A percentile compares a stretch with the other conserved stretches of the same genome.
Evolutionary conservation across 192 early-diverging fungal genomes (phyloP).

Genomic region (Anaeromyces robustus): DNA sequence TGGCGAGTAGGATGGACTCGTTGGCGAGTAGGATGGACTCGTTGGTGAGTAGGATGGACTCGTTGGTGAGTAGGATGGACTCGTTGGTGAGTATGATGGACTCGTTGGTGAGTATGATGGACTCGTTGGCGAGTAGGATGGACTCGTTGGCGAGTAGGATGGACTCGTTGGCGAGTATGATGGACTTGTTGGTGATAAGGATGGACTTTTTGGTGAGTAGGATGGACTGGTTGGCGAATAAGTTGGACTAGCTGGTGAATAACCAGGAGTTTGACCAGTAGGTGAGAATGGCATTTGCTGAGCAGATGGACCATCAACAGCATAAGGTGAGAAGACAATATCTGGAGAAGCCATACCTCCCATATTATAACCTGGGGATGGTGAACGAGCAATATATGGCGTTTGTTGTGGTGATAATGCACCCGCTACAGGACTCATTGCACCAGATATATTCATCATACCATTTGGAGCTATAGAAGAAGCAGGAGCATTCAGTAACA

Average conservation of each 20-base stretch:
- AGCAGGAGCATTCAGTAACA: slow-evolving; percentile 43
- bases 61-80: slow-evolving; percentile 53
- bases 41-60: slow-evolving; percentile 58
- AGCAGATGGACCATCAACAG: background rate
- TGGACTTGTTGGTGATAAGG: background rate
- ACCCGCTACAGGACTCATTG: background rate
- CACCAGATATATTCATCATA: slow-evolving; percentile 16
- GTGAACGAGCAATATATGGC: background rate
- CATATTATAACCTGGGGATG: background rate
- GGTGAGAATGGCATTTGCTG: background rate
- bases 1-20: slow-evolving; percentile 53
- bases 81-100: slow-evolving; percentile 28
- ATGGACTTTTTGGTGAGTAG: slow-evolving; percentile 28
- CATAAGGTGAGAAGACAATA: background rate
- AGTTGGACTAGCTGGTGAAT: slow-evolving; percentile 35
- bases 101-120: slow-evolving; percentile 1
- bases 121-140: background rate
- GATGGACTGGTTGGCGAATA: slow-evolving; percentile 62
- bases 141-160: background rate
- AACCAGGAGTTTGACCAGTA: slow-evolving; percentile 19
- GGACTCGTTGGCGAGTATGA: background rate
- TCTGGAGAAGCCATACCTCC: background rate
- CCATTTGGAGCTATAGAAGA: slow-evolving; percentile 8
- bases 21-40: slow-evolving; percentile 55
- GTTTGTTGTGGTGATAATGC: background rate